These are phyloP conservation scores for Collybia sordida DNA, from an alignment of 768 basidiomycete genomes.

Conservation along the genomic window DNA sequence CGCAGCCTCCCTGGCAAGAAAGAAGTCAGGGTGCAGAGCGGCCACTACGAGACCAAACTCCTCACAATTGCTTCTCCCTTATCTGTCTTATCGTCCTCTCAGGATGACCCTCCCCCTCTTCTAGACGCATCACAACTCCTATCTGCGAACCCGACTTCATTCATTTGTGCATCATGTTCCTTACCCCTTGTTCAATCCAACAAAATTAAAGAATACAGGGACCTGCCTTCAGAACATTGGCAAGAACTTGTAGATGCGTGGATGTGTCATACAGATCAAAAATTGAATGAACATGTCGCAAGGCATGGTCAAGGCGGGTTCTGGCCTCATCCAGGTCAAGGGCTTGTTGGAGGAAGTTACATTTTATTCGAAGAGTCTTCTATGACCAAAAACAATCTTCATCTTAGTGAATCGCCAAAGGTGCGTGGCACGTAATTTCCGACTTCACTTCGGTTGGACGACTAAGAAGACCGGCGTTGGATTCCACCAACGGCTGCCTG, in stretches of 20 bases:
- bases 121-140: constrained; percentile 72
- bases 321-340: constrained; percentile 73
- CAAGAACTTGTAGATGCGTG: constrained; percentile 95
- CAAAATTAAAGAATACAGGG: constrained; percentile 58
- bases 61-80: constrained; percentile 28
- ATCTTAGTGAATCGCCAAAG: constrained; percentile 41
- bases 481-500: constrained; percentile 59
- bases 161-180: constrained; percentile 80
- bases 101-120: constrained; percentile 41
- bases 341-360: constrained; percentile 89
- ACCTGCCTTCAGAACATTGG: constrained; percentile 96
- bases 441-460: constrained; percentile 48
- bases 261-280: constrained; percentile 97
- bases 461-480: constrained; percentile 93
- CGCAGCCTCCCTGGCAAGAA: constrained; percentile 60
- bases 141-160: constrained; percentile 54
- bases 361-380: constrained; percentile 70
- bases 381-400: constrained; percentile 53
- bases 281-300: constrained; percentile 67
- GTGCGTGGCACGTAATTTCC: constrained; percentile 45
- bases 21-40: constrained; percentile 51
- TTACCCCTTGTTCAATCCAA: constrained; percentile 67
- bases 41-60: constrained; percentile 76
- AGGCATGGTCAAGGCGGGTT: constrained; percentile 64
- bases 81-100: constrained; percentile 14